These are phyloP conservation scores for Adansonia grandidieri DNA, from an alignment of 441 rosid species.

Conservation along the genomic window DNA sequence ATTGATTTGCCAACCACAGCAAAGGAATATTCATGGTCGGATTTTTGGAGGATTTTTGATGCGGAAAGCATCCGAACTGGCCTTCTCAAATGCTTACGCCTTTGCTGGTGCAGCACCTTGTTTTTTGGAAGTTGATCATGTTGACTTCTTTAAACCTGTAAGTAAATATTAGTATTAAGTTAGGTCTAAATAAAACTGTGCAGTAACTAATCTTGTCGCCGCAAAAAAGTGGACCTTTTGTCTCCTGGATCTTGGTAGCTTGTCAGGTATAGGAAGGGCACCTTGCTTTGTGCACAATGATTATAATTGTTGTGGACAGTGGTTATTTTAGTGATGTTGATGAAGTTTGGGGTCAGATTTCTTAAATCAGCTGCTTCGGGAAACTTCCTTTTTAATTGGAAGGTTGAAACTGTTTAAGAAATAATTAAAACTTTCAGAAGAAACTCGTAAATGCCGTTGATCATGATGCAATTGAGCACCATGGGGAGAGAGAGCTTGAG, in stretches of 20 bases:
- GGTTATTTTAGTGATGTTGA: not conserved
- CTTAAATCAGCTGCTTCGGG: not conserved
- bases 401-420: conserved; percentile 9
- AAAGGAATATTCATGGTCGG: conserved; percentile 76
- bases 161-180: conserved; percentile 32
- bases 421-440: not conserved
- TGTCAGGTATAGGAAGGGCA: not conserved
- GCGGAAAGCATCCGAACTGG: conserved; percentile 76
- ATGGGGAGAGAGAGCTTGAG: not conserved
- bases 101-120: conserved; percentile 76
- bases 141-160: conserved; percentile 79
- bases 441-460: not conserved
- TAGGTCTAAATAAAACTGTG: not conserved
- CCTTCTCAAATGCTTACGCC: conserved; percentile 74
- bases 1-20: conserved; percentile 81
- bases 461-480: not conserved
- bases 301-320: not conserved
- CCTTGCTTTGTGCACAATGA: not conserved
- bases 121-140: conserved; percentile 80
- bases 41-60: conserved; percentile 82
- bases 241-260: not conserved
- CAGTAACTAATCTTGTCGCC: not conserved
- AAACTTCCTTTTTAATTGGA: not conserved
- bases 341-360: conserved; percentile 7
- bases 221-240: not conserved